Percentiles rank a stretch among this genome's conserved stretches.
phyloP scores from a whole-genome alignment of 305 asterid genomes.

The Solanum hybrid region DNA sequence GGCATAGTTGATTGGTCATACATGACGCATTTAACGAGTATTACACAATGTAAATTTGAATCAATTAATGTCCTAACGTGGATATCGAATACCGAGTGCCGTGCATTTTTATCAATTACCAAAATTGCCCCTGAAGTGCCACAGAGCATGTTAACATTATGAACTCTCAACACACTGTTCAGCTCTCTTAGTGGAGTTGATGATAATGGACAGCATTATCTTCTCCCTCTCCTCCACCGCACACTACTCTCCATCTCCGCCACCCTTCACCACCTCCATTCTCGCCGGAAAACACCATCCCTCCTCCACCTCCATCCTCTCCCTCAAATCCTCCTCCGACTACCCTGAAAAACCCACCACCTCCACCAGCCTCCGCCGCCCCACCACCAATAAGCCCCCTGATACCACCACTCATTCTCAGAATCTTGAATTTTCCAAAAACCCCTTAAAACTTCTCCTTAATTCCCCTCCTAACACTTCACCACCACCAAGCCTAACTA shows the following conservation, averaged over 20 bases:
- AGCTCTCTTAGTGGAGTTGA: background rate
- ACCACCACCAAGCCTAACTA: constrained; percentile 25
- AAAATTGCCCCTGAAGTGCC: background rate
- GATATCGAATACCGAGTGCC: accelerated
- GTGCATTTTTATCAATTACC: background rate
- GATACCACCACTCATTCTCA: background rate
- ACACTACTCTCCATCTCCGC: constrained; percentile 3
- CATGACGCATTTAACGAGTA: accelerated
- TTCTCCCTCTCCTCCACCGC: constrained; percentile 7
- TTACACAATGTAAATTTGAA: background rate
- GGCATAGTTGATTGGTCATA: background rate
- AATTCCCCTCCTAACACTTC: background rate
- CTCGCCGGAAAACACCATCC: constrained; percentile 1
- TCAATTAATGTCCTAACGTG: background rate
- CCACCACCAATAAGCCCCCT: background rate
- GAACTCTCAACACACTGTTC: background rate
- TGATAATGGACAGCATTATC: constrained; percentile 1
- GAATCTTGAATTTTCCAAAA: background rate
- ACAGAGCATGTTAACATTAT: background rate
- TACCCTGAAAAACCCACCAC: background rate
- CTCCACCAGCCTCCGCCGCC: constrained; percentile 5
- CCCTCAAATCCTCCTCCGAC: background rate
- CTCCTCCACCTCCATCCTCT: background rate
- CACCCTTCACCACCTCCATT: constrained; percentile 4
- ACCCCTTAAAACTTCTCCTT: constrained; percentile 3